Conservation (phyloP, 345 rosid genomes). For the Citrus unshiu region DNA sequence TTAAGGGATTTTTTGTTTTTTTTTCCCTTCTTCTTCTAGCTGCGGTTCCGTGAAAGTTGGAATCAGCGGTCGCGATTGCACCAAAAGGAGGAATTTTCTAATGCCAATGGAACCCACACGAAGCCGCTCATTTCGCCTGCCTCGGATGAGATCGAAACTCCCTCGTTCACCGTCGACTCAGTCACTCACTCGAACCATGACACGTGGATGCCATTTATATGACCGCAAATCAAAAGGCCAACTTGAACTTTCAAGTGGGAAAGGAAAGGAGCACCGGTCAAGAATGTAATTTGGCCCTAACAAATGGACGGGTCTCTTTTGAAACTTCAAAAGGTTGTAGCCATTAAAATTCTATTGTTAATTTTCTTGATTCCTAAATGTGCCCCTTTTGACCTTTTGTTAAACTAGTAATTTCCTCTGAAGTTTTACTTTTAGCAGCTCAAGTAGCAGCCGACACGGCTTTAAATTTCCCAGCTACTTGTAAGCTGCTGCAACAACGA, state of each 20-base stretch:
- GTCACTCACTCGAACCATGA: not conserved
- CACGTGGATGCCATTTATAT: constrained; percentile 2
- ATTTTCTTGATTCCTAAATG: not conserved
- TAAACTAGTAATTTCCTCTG: too few relatives aligned
- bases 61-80: too few relatives aligned
- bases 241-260: not conserved
- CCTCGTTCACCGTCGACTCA: not conserved
- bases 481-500: too few relatives aligned
- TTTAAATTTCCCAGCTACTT: too few relatives aligned
- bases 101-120: not conserved
- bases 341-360: too few relatives aligned
- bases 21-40: too few relatives aligned
- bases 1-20: too few relatives aligned
- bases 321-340: not conserved
- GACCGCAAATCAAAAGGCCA: not conserved
- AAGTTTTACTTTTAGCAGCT: too few relatives aligned
- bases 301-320: not conserved
- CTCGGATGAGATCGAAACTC: not conserved
- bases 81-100: too few relatives aligned
- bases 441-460: too few relatives aligned
- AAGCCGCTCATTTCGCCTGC: not conserved
- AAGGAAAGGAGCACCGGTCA: not conserved
- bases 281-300: constrained; percentile 4
- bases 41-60: too few relatives aligned
- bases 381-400: not conserved